Base-by-base conservation (phyloP, 2,329 filamentous ascomycete species). In the Colletotrichum sp. region DNA sequence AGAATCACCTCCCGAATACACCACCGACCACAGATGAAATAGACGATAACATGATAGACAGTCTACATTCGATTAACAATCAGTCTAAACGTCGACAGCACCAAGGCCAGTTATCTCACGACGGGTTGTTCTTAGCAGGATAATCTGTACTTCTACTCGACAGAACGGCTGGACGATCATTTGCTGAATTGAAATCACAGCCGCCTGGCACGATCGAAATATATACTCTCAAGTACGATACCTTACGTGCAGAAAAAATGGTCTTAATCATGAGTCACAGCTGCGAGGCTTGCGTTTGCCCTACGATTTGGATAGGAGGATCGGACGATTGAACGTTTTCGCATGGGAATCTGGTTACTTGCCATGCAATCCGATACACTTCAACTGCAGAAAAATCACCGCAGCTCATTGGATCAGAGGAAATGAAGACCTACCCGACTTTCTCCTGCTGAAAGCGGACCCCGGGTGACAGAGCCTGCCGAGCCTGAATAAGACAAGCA, bases 131-230 rank as follows among this genome's bases (percentile, higher is more conserved):
- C 18, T 48, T n/a, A 21, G 43, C 43, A 13, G 10, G 10, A 21
- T 48, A 4, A 52, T 52, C 43, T 18, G 10, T 21, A 21, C 43
- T 48, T n/a, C 43, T n/a, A 10, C 43, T 48, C 18, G 3, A 6
- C 4, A 43, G 1, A 5, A 2, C 3, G 0, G 1, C 4, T 43
- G 9, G 18, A 2, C 10, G 0, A 21, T 13, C 4, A 12, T n/a
- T 48, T 52, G 2, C 43, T 52, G 43, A 1, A 21, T 3, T 6
- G 38, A n/a, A 12, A 48, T 21, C n/a, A 21, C 2, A 52, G 2
- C 6, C 43, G 6, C 6, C 43, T 10, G 10, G 2, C 12, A 21
- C n/a, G 43, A 13, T n/a, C 2, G 4, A 7, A 3, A 52, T 13
- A 52, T 21, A 4, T 21, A 3, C 10, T 21, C 2, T 13, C 0